Evolutionary conservation across 768 basidiomycete genomes (phyloP), one percentile per base, ranked within the genome.

Genomic region (Boletus subcaerulescens): DNA sequence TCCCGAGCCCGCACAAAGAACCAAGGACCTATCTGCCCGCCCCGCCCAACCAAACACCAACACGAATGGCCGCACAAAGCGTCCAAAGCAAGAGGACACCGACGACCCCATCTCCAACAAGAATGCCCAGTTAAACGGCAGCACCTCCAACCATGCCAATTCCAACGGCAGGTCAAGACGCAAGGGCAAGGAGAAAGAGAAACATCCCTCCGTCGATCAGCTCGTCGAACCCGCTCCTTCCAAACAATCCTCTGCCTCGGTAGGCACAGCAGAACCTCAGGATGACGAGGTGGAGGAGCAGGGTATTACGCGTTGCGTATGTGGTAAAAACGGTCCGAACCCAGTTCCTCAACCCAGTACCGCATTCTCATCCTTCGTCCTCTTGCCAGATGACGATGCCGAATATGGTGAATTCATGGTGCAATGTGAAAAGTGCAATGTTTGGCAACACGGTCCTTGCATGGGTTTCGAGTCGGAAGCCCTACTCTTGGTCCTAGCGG

Each of bases 361-460:
- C 55, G 31, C 45, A 24, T 53, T 49, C 64, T 69, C 60, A 74
- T 65, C 63, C 57, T 55, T 53, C 59, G 44, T 55, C 55, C 52
- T 55, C 50, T 58, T 66, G 73, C 74, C 73, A 77, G 87, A 89
- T 70, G 85, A 86, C 63, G 86, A 88, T 66, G 82, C 83, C 49
- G 86, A 88, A 68, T 91, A 90, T 48, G 91, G 93, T 45, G 94
- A 93, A 70, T 91, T 96, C 75, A 97, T 98, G 92, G 93, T 98
- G 48, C 90, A 93, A 71, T 99, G 96, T 74, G 96, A 98, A 74
- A 86, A 79, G 42, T 99, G 96, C 77, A 91, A 94, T 65, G 92
- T 91, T 52, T 99, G 96, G 96, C 96, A 99, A 73, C 96, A 99
- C 69, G 94, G 94, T 4, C 79, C 86, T 11, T 99, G 97, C 75